phyloP scores from a whole-genome alignment of 1,284 basidiomycete species.

The Pyrrhoderma lamaoense region DNA sequence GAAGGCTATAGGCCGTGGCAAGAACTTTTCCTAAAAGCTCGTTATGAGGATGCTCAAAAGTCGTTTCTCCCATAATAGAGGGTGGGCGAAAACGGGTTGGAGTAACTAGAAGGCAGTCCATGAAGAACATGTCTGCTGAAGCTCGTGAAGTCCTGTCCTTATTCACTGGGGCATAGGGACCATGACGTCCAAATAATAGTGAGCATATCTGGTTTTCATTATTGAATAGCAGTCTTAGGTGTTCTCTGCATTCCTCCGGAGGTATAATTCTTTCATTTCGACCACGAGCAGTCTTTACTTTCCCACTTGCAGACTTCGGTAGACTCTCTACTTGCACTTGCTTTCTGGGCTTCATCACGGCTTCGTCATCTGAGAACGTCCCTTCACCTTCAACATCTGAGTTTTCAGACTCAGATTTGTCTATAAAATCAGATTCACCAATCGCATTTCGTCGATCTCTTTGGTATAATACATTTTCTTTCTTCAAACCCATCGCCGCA shows the following conservation, averaged over 20 bases:
- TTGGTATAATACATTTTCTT: constrained; percentile 64
- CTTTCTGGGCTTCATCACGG: constrained; percentile 33
- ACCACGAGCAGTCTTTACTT: constrained; percentile 66
- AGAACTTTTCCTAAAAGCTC: constrained; percentile 86
- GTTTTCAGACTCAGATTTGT: constrained; percentile 36
- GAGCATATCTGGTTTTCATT: constrained; percentile 81
- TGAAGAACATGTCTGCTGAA: constrained; percentile 95
- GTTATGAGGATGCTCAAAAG: constrained; percentile 97
- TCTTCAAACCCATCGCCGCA: constrained; percentile 44
- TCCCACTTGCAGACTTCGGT: constrained; percentile 71
- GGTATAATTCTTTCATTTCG: constrained; percentile 86
- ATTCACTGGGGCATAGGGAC: constrained; percentile 64
- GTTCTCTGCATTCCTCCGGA: constrained; percentile 88
- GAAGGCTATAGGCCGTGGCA: constrained; percentile 73
- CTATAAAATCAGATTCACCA: constrained; percentile 33
- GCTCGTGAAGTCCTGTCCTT: constrained; percentile 52
- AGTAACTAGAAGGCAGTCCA: constrained; percentile 87
- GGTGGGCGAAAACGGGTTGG: constrained; percentile 97
- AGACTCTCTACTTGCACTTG: constrained; percentile 26
- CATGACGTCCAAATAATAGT: constrained; percentile 90
- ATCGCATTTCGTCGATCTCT: constrained; percentile 32
- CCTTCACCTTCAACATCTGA: constrained; percentile 31
- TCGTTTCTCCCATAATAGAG: constrained; percentile 83
- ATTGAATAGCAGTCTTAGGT: constrained; percentile 82
- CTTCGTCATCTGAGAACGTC: constrained; percentile 42